These are phyloP conservation scores for Apiotrichum sp. DNA, from an alignment of 1,284 basidiomycete species.

Conservation along the genomic window DNA sequence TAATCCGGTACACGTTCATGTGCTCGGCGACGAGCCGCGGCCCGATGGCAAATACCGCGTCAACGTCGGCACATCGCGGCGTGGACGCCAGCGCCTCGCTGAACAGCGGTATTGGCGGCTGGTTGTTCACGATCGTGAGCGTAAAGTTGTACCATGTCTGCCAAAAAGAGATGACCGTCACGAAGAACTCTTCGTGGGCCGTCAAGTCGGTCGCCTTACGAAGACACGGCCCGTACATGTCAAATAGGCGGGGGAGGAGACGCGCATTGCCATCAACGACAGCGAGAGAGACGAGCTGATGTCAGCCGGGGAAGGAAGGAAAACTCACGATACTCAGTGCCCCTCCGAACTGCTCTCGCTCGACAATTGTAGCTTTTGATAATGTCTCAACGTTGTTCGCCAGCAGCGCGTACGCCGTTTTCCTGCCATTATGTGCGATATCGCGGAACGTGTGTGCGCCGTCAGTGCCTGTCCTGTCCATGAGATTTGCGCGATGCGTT, in stretches of 20 bases:
- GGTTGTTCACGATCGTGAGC: conserved; percentile 5
- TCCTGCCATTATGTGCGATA: conserved; percentile 7
- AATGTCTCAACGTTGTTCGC: background rate
- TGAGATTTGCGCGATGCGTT: conserved; percentile 15
- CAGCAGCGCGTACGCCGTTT: conserved; percentile 8
- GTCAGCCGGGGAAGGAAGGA: background rate
- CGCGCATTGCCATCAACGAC: conserved; percentile 15
- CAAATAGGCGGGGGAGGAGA: conserved; percentile 7
- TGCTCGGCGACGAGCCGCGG: background rate
- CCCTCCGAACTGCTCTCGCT: conserved; percentile 12
- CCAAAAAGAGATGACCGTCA: conserved; percentile 1
- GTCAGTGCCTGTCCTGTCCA: conserved; percentile 10
- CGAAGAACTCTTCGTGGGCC: conserved; percentile 9
- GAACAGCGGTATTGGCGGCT: background rate
- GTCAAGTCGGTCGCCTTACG: too few species aligned
- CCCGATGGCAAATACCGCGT: conserved; percentile 5
- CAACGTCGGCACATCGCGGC: background rate
- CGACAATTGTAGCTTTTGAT: background rate
- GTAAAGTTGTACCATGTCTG: conserved; percentile 13
- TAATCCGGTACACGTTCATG: background rate
- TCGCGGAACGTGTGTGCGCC: conserved; percentile 4
- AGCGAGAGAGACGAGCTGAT: conserved; percentile 12
- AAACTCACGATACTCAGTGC: conserved; percentile 4
- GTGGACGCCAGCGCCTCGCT: conserved; percentile 1
- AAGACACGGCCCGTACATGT: background rate